Percentiles rank a stretch among this genome's conserved stretches.
These are phyloP conservation scores for Lepiota subincarnata DNA, from an alignment of 768 basidiomycete species.

Conservation along the genomic window DNA sequence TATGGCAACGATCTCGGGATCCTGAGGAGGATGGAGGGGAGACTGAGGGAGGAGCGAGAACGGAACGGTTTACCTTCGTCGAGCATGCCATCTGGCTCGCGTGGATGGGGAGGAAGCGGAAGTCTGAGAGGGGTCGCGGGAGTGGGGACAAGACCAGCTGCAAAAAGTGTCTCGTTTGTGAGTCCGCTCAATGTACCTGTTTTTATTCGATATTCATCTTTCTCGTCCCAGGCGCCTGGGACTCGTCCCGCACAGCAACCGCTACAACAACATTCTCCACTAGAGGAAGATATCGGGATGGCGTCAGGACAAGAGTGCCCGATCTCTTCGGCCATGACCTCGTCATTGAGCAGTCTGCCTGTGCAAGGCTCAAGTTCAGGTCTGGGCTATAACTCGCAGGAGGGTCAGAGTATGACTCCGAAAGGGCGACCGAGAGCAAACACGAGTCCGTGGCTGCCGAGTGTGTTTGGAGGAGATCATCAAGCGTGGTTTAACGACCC, in stretches of 20 bases:
- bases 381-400: not conserved
- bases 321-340: slow-evolving; percentile 2
- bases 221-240: slow-evolving; percentile 6
- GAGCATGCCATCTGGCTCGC: not conserved
- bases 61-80: slow-evolving; percentile 11
- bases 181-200: slow-evolving; percentile 22
- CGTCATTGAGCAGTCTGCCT: not conserved
- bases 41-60: slow-evolving; percentile 39
- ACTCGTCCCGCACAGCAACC: not conserved
- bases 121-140: slow-evolving; percentile 19
- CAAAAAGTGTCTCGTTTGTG: slow-evolving; percentile 48
- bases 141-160: slow-evolving; percentile 32
- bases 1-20: slow-evolving; percentile 78
- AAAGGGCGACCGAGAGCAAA: slow-evolving; percentile 61
- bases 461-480: slow-evolving; percentile 61
- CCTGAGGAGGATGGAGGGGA: slow-evolving; percentile 63
- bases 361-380: not conserved
- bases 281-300: not conserved
- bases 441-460: slow-evolving; percentile 64
- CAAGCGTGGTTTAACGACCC: slow-evolving; percentile 94
- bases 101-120: slow-evolving; percentile 11
- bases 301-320: not conserved
- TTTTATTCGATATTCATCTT: slow-evolving; percentile 12
- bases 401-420: slow-evolving; percentile 2
- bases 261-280: not conserved